Evolutionary conservation across 1,284 basidiomycete species (phyloP), one percentile per base, ranked within the genome.

Genomic region (Xerocomus nothofagi): DNA sequence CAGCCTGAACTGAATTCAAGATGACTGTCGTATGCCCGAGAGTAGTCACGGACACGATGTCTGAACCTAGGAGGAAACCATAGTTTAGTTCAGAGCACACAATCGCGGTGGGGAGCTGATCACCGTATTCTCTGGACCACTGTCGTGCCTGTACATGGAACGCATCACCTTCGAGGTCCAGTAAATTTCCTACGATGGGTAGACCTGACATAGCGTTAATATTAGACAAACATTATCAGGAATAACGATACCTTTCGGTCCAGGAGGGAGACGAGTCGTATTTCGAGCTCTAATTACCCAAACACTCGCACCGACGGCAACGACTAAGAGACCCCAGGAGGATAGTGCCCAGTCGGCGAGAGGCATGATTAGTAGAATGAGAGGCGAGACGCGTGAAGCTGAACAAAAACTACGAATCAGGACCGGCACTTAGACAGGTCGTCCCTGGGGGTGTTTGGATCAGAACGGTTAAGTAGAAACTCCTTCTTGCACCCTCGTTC

Each of bases 61-160:
- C 42, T 4, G 46, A 48, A 15, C 20, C 46, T 48, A 9, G 12
- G 15, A 3, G 12, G n/a, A n/a, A n/a, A n/a, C 11, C n/a, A 18
- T 11, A 20, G 8, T 24, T 48, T 11, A 48, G 41, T 15, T n/a
- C 8, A 18, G 12, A 21, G 18, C 26, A 12, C 17, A 29, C 8
- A 18, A 34, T 3, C 8, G 8, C 20, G 4, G 24, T 9, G 10
- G 23, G 15, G 11, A 29, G 7, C 3, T n/a, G 18, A 17, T 45
- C n/a, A 47, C 46, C 17, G 14, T 47, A 45, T 45, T 47, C 40
- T 29, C 8, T 33, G 7, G 46, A 45, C 46, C 46, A 47, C 18
- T 4, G 20, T 8, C 32, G 8, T 9, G 41, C 31, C 31, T 47
- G 40, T 20, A 47, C 32, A 20, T 47, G 46, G 46, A 47, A 48